These are phyloP conservation scores for Trichosporon inkin DNA, from an alignment of 1,284 basidiomycete genomes.

Conservation along the genomic window DNA sequence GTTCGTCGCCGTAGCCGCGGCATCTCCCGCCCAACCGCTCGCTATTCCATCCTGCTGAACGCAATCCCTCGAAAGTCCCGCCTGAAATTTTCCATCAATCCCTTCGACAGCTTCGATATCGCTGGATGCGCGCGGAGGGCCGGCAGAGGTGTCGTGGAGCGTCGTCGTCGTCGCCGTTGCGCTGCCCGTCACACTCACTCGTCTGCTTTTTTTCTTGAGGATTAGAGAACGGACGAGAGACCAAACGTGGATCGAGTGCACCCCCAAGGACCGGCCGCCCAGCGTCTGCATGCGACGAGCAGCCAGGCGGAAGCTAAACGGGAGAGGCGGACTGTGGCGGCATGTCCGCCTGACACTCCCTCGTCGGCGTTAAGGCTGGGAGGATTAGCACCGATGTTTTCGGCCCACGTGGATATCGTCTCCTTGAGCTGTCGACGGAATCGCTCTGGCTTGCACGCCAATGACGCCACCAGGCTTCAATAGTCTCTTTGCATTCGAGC, in stretches of 20 bases:
- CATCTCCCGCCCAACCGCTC: not conserved
- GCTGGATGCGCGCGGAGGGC: not conserved
- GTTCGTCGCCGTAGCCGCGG: not conserved
- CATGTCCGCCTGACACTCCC: no score
- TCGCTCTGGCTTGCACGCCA: no score
- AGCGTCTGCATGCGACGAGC: no score
- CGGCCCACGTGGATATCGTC: no score
- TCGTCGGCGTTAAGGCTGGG: no score
- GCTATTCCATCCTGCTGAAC: not conserved
- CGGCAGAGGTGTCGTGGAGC: slow-evolving; percentile 1
- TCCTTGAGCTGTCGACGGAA: no score
- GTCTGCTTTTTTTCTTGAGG: slow-evolving; percentile 23
- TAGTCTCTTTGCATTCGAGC: no score
- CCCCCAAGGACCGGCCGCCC: not conserved
- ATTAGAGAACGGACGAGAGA: slow-evolving; percentile 10
- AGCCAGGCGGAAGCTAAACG: no score
- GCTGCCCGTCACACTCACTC: slow-evolving; percentile 19
- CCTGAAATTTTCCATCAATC: not conserved
- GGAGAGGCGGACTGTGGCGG: no score
- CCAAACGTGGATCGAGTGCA: slow-evolving; percentile 8
- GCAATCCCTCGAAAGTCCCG: not conserved
- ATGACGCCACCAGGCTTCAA: no score
- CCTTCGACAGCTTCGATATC: not conserved
- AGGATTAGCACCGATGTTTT: not conserved
- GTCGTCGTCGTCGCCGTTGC: slow-evolving; percentile 3